These are phyloP conservation scores for Solanum ossicruentum DNA, from an alignment of 257 asterid genomes.

Conservation along the genomic window DNA sequence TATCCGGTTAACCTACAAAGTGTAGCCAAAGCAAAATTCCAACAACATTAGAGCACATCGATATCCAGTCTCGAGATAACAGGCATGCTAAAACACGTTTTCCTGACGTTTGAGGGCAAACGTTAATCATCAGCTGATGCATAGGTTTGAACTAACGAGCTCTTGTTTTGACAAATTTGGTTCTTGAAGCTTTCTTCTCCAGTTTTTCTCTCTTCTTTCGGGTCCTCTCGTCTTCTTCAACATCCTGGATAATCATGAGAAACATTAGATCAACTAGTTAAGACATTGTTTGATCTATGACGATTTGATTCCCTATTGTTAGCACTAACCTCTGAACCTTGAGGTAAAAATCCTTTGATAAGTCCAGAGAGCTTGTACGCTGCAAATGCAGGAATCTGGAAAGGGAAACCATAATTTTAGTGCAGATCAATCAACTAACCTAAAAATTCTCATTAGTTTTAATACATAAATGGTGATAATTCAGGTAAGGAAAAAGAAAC, in stretches of 20 bases:
- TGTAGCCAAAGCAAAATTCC: not conserved
- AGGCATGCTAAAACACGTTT: not conserved
- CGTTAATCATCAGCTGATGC: not conserved
- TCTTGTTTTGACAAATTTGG: constrained; percentile 61
- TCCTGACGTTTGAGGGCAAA: not conserved
- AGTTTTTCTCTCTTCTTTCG: constrained; percentile 82
- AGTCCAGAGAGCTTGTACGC: constrained; percentile 76
- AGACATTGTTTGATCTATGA: not conserved
- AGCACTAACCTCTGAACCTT: constrained; percentile 56
- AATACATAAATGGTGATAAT: not conserved
- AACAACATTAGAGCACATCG: not conserved
- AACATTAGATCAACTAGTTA: not conserved
- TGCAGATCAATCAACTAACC: not conserved
- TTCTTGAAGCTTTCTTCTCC: constrained; percentile 87
- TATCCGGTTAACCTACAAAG: not conserved
- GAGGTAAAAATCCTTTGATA: constrained; percentile 60
- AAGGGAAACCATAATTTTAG: not conserved
- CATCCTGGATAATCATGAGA: constrained; percentile 35
- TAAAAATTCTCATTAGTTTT: not conserved
- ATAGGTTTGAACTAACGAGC: constrained; percentile 22
- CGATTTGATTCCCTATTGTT: not conserved
- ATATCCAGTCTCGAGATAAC: not conserved
- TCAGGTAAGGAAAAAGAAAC: not conserved
- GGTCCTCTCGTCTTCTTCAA: constrained; percentile 80
- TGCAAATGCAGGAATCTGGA: constrained; percentile 84